These are phyloP conservation scores for Lachancea quebecensis DNA, from an alignment of 805 yeast species.

Conservation along the genomic window DNA sequence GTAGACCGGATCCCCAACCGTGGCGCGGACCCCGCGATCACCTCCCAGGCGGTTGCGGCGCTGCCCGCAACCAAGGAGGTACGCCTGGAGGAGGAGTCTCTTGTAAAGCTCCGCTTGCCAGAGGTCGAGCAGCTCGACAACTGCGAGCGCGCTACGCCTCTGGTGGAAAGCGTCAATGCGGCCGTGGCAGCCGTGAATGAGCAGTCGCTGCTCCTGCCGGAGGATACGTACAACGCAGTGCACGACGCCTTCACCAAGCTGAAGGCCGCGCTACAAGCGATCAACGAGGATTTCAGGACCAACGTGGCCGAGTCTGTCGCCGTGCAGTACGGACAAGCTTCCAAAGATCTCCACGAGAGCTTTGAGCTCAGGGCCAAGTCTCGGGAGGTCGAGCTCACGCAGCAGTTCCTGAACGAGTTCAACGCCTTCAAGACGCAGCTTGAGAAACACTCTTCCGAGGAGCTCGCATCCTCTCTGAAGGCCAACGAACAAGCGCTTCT, in stretches of 20 bases:
- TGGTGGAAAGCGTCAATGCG: constrained; percentile 28
- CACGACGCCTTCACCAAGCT: constrained; percentile 13
- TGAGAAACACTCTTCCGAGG: constrained; percentile 50
- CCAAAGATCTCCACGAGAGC: constrained; percentile 19
- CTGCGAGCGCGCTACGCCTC: background rate
- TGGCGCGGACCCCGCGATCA: constrained; percentile 8
- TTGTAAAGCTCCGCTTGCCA: constrained; percentile 6
- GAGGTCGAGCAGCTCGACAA: background rate
- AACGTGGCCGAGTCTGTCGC: constrained; percentile 12
- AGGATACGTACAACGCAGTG: constrained; percentile 13
- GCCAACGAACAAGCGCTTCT: constrained; percentile 59
- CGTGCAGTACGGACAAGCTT: constrained; percentile 14
- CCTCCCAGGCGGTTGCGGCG: constrained; percentile 3
- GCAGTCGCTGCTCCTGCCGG: constrained; percentile 26
- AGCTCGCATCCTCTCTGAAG: constrained; percentile 57
- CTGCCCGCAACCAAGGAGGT: background rate
- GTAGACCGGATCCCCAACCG: constrained; percentile 8
- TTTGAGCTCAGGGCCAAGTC: constrained; percentile 21
- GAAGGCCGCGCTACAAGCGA: constrained; percentile 9
- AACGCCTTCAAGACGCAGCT: constrained; percentile 54
- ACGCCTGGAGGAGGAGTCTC: background rate
- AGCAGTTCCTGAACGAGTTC: constrained; percentile 53
- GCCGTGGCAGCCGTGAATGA: constrained; percentile 33
- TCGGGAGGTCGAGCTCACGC: constrained; percentile 52
- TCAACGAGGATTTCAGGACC: constrained; percentile 13